Conservation (phyloP, 345 rosid genomes). For the Gossypium bickii region DNA sequence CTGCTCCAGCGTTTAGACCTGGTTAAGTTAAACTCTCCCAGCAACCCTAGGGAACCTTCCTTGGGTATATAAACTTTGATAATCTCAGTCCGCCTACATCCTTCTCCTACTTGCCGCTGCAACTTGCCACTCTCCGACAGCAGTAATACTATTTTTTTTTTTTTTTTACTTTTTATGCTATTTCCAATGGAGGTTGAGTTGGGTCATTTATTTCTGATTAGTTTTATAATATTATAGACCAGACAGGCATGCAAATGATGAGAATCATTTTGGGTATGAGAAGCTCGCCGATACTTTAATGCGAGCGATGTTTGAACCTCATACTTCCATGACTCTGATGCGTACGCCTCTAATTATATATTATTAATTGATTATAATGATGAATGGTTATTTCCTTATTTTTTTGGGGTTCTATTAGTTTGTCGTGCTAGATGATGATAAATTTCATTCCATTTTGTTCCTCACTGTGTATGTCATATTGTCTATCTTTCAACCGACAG, state of each 20-base stretch:
- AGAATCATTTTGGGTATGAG: constrained; percentile 24
- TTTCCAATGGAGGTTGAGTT: not conserved
- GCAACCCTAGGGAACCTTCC: constrained; percentile 8
- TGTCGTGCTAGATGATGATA: not conserved
- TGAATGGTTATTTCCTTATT: not conserved
- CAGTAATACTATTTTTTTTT: not conserved
- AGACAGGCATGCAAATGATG: constrained; percentile 27
- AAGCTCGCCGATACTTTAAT: constrained; percentile 21
- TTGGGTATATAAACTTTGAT: not conserved
- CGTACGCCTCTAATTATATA: not conserved
- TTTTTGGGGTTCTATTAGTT: not conserved
- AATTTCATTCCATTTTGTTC: not conserved
- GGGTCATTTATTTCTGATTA: not conserved
- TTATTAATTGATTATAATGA: not conserved
- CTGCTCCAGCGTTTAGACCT: not conserved
- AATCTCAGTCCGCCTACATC: not conserved
- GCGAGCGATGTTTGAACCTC: constrained; percentile 27
- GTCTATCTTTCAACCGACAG: not conserved
- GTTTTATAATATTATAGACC: not conserved
- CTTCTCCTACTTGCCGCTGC: not conserved
- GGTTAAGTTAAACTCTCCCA: not conserved
- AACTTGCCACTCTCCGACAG: not conserved
- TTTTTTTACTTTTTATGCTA: not conserved
- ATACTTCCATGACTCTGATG: constrained; percentile 62
- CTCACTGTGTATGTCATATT: not conserved